These are phyloP conservation scores for Asparagopsis taxiformis DNA, from an alignment of 31 red algal genomes.

Conservation along the genomic window DNA sequence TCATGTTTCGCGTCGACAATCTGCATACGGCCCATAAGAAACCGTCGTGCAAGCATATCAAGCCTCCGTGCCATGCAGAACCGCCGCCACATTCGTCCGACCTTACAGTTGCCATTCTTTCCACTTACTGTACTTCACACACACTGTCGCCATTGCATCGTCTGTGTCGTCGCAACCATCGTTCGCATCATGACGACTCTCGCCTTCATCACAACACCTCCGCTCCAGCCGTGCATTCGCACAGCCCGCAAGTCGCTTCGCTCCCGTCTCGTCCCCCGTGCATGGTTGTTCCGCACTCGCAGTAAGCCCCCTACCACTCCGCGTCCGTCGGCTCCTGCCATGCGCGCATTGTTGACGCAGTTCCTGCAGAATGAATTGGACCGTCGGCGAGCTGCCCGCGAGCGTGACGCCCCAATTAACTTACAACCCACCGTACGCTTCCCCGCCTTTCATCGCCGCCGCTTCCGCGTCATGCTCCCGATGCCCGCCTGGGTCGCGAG, in stretches of 20 bases:
- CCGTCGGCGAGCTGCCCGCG: not conserved
- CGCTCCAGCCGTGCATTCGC: not conserved
- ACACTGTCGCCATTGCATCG: not conserved
- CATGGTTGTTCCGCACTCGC: not conserved
- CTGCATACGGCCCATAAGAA: not conserved
- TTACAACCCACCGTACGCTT: not conserved
- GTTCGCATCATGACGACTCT: not conserved
- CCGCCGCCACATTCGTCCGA: too few species aligned
- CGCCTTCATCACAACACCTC: not conserved
- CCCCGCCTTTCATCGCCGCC: not conserved
- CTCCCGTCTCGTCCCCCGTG: not conserved
- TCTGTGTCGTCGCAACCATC: not conserved
- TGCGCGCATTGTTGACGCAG: conserved; percentile 6
- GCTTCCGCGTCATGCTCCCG: not conserved
- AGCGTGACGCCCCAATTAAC: not conserved
- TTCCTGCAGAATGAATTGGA: conserved; percentile 6
- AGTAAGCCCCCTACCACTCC: not conserved
- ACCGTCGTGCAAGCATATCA: not conserved
- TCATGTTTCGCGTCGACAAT: not conserved
- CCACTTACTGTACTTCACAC: not conserved
- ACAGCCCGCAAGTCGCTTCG: too few species aligned
- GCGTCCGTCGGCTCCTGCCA: conserved; percentile 3
- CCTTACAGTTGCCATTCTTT: too few species aligned
- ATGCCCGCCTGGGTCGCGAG: too few species aligned
- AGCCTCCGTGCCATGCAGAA: not conserved